Percentiles rank a stretch among this genome's conserved stretches.
These are phyloP conservation scores for Guyanaporus albipodus DNA, from an alignment of 768 basidiomycete species.

Conservation along the genomic window DNA sequence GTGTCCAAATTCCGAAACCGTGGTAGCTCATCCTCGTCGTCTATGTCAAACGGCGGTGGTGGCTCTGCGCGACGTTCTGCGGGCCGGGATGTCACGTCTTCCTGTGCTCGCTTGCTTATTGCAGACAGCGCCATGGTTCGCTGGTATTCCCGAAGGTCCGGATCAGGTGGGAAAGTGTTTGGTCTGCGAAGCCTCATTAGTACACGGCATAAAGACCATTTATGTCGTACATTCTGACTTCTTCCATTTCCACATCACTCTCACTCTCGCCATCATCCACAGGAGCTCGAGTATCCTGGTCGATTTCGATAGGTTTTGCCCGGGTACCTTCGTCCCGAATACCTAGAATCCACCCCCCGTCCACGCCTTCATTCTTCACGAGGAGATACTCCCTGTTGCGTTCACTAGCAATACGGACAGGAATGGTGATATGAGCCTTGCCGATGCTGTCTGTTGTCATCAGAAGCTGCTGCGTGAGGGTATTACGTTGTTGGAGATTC, in stretches of 20 bases:
- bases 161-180: constrained; percentile 39
- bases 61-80: constrained; percentile 33
- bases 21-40: constrained; percentile 43
- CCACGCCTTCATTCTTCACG: constrained; percentile 82
- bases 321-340: constrained; percentile 83
- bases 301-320: constrained; percentile 83
- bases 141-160: constrained; percentile 61
- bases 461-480: constrained; percentile 88
- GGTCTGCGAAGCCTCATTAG: constrained; percentile 28
- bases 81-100: constrained; percentile 25
- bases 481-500: constrained; percentile 83
- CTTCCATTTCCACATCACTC: constrained; percentile 74
- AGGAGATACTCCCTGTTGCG: constrained; percentile 93
- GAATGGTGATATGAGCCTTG: constrained; percentile 84
- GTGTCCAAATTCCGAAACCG: constrained; percentile 22
- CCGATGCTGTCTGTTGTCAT: constrained; percentile 91
- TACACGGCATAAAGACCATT: background rate
- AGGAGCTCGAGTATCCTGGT: constrained; percentile 48
- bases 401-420: constrained; percentile 92
- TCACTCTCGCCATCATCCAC: constrained; percentile 42
- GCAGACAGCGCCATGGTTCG: constrained; percentile 59
- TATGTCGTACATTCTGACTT: constrained; percentile 60
- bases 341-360: constrained; percentile 93
- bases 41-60: constrained; percentile 51
- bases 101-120: constrained; percentile 46